Percentiles rank a stretch among this genome's conserved stretches.
Evolutionary conservation across 2,329 filamentous ascomycete genomes (phyloP).

Genomic region (Aspergillus ibericus): DNA sequence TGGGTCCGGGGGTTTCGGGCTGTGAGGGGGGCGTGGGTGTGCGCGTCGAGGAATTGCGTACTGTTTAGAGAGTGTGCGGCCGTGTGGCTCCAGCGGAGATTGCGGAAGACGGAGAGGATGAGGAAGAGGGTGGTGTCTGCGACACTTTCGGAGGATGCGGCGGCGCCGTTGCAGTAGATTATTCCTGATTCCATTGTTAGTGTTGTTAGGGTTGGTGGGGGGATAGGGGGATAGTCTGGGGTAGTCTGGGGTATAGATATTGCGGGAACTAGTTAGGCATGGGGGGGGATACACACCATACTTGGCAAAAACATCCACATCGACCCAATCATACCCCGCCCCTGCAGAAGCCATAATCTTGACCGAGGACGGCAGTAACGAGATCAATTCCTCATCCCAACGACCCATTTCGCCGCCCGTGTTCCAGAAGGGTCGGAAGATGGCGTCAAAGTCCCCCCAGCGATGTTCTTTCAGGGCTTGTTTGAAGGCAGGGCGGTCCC

Average conservation of each 20-base stretch:
- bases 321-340: slow-evolving; percentile 64
- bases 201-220: slow-evolving; percentile 14
- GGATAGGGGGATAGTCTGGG: neutral
- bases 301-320: slow-evolving; percentile 60
- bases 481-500: slow-evolving; percentile 40
- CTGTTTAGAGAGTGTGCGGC: slow-evolving; percentile 53
- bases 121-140: slow-evolving; percentile 70
- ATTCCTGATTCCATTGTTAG: slow-evolving; percentile 20
- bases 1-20: slow-evolving; percentile 65
- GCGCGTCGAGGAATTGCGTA: slow-evolving; percentile 57
- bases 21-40: slow-evolving; percentile 58
- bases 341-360: slow-evolving; percentile 61
- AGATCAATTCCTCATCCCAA: slow-evolving; percentile 61
- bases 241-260: neutral
- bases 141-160: slow-evolving; percentile 68
- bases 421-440: slow-evolving; percentile 63
- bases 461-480: slow-evolving; percentile 42
- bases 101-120: slow-evolving; percentile 68
- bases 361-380: slow-evolving; percentile 53
- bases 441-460: slow-evolving; percentile 46
- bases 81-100: slow-evolving; percentile 63
- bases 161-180: slow-evolving; percentile 69
- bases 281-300: slow-evolving; percentile 58
- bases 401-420: slow-evolving; percentile 66
- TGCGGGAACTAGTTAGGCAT: no score